Conservation (phyloP, 75 land plant genomes). For the Picea sitchensis region DNA sequence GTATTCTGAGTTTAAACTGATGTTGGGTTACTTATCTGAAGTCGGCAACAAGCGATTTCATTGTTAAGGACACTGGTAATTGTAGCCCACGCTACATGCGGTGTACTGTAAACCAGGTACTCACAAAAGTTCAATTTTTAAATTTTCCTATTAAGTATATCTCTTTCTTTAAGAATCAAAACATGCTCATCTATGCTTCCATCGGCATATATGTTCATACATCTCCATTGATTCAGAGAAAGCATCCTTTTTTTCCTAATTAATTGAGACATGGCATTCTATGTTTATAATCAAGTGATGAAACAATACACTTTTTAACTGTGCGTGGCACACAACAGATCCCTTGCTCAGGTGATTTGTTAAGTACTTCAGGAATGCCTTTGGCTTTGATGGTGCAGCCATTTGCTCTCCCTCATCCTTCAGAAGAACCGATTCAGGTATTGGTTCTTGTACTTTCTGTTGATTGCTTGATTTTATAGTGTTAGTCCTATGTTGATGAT, state of each 20-base stretch:
- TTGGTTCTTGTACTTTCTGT: neutral
- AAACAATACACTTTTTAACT: neutral
- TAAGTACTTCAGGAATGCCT: slow-evolving; percentile 82
- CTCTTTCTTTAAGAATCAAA: neutral
- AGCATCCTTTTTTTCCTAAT: neutral
- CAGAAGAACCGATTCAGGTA: slow-evolving; percentile 94
- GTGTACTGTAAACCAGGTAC: slow-evolving; percentile 92
- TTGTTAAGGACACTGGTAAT: slow-evolving; percentile 86
- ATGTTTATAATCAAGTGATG: neutral
- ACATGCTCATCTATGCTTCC: neutral
- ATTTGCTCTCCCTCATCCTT: slow-evolving; percentile 88
- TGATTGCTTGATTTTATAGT: neutral
- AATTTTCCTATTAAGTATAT: neutral
- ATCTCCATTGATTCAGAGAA: neutral
- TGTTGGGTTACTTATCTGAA: slow-evolving; percentile 16
- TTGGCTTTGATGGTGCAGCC: slow-evolving; percentile 94
- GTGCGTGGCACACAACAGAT: slow-evolving; percentile 40
- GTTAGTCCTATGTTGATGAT: neutral
- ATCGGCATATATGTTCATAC: neutral
- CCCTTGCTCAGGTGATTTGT: slow-evolving; percentile 83
- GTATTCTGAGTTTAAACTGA: slow-evolving; percentile 8
- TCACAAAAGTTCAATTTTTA: neutral
- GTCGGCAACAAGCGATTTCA: slow-evolving; percentile 87
- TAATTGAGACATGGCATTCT: neutral
- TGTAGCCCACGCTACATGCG: slow-evolving; percentile 97